Evolutionary conservation across 805 yeast species (phyloP).

Genomic region (Wickerhamiella azymoides): DNA sequence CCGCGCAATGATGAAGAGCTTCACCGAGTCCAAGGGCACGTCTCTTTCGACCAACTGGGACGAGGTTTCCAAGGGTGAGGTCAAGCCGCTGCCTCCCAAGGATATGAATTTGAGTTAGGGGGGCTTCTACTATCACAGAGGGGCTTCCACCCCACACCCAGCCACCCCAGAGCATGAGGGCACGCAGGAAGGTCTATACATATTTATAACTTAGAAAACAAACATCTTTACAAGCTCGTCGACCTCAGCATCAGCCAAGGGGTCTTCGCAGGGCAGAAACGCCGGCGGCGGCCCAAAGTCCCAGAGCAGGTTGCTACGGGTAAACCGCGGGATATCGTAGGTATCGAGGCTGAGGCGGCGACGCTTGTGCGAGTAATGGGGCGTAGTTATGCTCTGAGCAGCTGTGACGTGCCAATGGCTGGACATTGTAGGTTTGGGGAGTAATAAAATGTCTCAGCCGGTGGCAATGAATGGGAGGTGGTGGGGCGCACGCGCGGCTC

Average conservation of each 20-base stretch:
- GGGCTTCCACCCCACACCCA: too few species aligned
- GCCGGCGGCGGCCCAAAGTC: conserved; percentile 6
- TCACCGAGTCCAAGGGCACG: conserved; percentile 86
- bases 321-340: conserved; percentile 4
- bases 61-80: conserved; percentile 55
- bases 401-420: background rate
- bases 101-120: conserved; percentile 39
- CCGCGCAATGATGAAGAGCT: conserved; percentile 96
- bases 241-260: background rate
- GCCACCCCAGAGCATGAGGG: too few species aligned
- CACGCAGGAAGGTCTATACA: too few species aligned
- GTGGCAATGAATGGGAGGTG: too few species aligned
- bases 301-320: background rate
- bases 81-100: conserved; percentile 61
- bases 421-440: background rate
- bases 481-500: too few species aligned
- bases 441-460: background rate
- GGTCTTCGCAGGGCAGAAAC: background rate
- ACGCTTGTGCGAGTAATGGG: conserved; percentile 2
- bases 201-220: conserved; percentile 10
- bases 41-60: conserved; percentile 87
- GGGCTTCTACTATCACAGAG: too few species aligned
- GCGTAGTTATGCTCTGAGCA: conserved; percentile 1
- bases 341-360: conserved; percentile 3
- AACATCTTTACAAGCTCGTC: background rate